Base-by-base conservation (phyloP, 805 yeast species). In the Yarrowia bubula region DNA sequence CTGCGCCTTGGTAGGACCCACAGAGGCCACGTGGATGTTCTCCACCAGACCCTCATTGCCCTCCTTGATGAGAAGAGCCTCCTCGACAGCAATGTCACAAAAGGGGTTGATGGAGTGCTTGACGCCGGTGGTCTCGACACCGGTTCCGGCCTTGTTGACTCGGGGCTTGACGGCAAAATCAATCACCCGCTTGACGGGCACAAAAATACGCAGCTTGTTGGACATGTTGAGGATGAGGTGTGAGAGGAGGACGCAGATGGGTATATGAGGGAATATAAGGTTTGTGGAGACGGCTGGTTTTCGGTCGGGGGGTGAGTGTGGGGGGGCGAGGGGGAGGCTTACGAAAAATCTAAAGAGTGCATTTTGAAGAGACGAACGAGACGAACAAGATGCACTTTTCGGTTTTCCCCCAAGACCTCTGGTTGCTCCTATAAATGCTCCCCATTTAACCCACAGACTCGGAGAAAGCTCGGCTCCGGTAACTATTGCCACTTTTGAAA, bases 71-170 rank as follows among this genome's bases (percentile, higher is more conserved):
- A 87, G 84, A 46, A 92, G 79, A 0, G 98, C 96, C 76, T 95
- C 99, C 77, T 95, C 99, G 63, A 95, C 85, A 8, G 99, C 99
- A 74, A 95, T 95, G 77, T 95, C 99, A 78, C 96, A 95, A 77
- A 95, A 95, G 65, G 99, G 99, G 75, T 95, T 95, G 76, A 93
- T 90, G 73, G 91, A 84, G 80, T 88, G 92, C 78, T 93, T 93
- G 70, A 90, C 90, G 66, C 97, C 98, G 68, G 88, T 84, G 65
- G 93, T 85, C 70, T 92, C 97, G 58, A 89, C 86, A 6, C 95
- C 96, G 10, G 91, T 87, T 57, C 85, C 86, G 13, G 96, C 79
- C 76, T 90, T 86, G 80, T 92, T 92, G 76, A 93, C 87, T 72
- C 98, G 83, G 53, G 99, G 99, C 77, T 89, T 89, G 71, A 92